phyloP scores from a whole-genome alignment of 495 filamentous ascomycete genomes.

The Penicillium samsonianum region DNA sequence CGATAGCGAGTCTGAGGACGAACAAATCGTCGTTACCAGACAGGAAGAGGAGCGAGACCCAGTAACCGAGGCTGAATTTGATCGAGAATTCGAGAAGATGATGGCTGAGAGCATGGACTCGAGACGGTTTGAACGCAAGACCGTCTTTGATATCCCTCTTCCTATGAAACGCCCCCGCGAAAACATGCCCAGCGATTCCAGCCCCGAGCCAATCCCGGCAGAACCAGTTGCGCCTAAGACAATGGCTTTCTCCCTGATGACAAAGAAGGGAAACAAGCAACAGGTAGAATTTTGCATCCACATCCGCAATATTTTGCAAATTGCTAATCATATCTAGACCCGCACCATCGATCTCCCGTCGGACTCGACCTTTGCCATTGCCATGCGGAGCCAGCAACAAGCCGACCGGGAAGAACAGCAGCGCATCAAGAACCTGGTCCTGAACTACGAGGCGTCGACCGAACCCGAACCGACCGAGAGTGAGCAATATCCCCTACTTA shows the following conservation, averaged over 20 bases:
- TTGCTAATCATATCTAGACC: slow-evolving; percentile 57
- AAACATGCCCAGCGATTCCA: slow-evolving; percentile 47
- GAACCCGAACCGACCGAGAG: slow-evolving; percentile 74
- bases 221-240: slow-evolving; percentile 53
- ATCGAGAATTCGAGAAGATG: slow-evolving; percentile 97
- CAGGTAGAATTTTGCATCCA: slow-evolving; percentile 59
- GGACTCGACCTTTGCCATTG: slow-evolving; percentile 90
- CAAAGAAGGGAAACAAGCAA: slow-evolving; percentile 93
- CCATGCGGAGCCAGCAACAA: slow-evolving; percentile 92
- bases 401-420: slow-evolving; percentile 95
- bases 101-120: slow-evolving; percentile 97
- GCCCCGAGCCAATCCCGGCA: slow-evolving; percentile 37
- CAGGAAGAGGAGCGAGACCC: slow-evolving; percentile 90
- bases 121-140: slow-evolving; percentile 90
- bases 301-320: background rate
- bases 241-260: slow-evolving; percentile 95
- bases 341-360: slow-evolving; percentile 92
- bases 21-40: slow-evolving; percentile 86
- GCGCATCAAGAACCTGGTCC: slow-evolving; percentile 94
- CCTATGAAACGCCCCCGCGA: slow-evolving; percentile 81
- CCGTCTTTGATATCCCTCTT: slow-evolving; percentile 88
- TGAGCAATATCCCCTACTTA: slow-evolving; percentile 31
- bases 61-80: slow-evolving; percentile 94
- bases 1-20: slow-evolving; percentile 66
- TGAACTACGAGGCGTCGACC: slow-evolving; percentile 90